These are phyloP conservation scores for Xylaria digitata DNA, from an alignment of 2,329 filamentous ascomycete genomes.

Conservation along the genomic window DNA sequence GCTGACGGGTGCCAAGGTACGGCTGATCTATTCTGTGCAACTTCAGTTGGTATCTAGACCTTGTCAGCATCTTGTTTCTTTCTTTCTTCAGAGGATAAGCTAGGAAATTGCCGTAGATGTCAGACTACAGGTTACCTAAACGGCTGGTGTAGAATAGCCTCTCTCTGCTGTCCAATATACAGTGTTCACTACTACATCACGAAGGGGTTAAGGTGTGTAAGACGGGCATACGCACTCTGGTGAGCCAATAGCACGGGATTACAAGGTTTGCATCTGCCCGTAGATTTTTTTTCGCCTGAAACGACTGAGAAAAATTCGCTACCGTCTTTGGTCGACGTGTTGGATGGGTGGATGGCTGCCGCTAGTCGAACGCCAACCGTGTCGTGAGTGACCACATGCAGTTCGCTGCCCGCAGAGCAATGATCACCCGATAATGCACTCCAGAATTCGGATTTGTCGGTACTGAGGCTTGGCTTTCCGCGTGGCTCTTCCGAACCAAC, in stretches of 20 bases:
- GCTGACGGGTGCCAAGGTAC: slow-evolving; percentile 32
- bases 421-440: slow-evolving; percentile 37
- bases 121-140: slow-evolving; percentile 12
- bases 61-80: slow-evolving; percentile 22
- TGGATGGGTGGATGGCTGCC: slow-evolving; percentile 27
- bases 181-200: background rate
- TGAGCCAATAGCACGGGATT: slow-evolving; percentile 18
- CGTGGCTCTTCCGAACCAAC: slow-evolving; percentile 30
- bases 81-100: background rate
- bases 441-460: slow-evolving; percentile 33
- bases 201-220: slow-evolving; percentile 29
- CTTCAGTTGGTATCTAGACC: slow-evolving; percentile 7
- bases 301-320: slow-evolving; percentile 21
- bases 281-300: slow-evolving; percentile 31
- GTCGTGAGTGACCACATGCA: slow-evolving; percentile 33
- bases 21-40: slow-evolving; percentile 31
- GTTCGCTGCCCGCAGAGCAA: slow-evolving; percentile 35
- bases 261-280: slow-evolving; percentile 24
- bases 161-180: background rate
- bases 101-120: slow-evolving; percentile 10
- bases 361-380: slow-evolving; percentile 5
- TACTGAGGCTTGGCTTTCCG: slow-evolving; percentile 30
- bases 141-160: slow-evolving; percentile 15
- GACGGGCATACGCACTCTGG: slow-evolving; percentile 29
- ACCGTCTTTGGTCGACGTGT: slow-evolving; percentile 15